Evolutionary conservation across 192 early-diverging fungal species (phyloP).

Genomic region (Podila verticillata): DNA sequence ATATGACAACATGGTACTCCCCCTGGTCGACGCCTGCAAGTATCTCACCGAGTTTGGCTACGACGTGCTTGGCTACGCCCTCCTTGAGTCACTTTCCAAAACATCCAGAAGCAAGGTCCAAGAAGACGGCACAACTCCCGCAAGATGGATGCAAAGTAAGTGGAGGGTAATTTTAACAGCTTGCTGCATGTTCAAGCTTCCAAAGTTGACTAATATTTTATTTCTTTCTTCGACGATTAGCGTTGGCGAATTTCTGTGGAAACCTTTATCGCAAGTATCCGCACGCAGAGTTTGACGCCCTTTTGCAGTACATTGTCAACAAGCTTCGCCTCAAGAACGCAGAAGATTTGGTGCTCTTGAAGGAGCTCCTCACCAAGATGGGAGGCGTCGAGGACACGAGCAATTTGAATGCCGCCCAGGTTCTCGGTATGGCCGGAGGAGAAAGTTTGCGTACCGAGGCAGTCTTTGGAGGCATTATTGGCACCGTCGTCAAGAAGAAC

Average conservation of each 20-base stretch:
- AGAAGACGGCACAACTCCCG: constrained; percentile 67
- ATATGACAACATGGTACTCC: constrained; percentile 80
- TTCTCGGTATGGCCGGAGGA: constrained; percentile 70
- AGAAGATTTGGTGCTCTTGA: constrained; percentile 72
- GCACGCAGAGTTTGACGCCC: constrained; percentile 68
- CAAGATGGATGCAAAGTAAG: constrained; percentile 70
- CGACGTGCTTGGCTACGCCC: constrained; percentile 74
- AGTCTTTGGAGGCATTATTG: constrained; percentile 56
- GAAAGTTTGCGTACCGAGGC: constrained; percentile 68
- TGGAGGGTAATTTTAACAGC: neutral
- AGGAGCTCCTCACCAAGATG: constrained; percentile 78
- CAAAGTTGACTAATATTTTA: neutral
- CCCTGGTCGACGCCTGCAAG: constrained; percentile 79
- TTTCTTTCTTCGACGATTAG: constrained; percentile 15
- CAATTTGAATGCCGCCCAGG: constrained; percentile 64
- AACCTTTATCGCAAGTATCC: constrained; percentile 70
- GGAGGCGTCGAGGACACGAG: constrained; percentile 70
- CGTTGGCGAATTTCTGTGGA: constrained; percentile 72
- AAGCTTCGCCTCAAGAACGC: constrained; percentile 65
- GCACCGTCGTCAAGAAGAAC: constrained; percentile 57
- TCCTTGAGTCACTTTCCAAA: constrained; percentile 75
- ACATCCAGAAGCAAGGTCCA: constrained; percentile 65
- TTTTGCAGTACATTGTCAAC: constrained; percentile 73
- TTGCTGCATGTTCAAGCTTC: no score
- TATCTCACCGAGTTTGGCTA: constrained; percentile 79